These are phyloP conservation scores for Heliophila coronopifolia DNA, from an alignment of 441 rosid species.

Conservation along the genomic window DNA sequence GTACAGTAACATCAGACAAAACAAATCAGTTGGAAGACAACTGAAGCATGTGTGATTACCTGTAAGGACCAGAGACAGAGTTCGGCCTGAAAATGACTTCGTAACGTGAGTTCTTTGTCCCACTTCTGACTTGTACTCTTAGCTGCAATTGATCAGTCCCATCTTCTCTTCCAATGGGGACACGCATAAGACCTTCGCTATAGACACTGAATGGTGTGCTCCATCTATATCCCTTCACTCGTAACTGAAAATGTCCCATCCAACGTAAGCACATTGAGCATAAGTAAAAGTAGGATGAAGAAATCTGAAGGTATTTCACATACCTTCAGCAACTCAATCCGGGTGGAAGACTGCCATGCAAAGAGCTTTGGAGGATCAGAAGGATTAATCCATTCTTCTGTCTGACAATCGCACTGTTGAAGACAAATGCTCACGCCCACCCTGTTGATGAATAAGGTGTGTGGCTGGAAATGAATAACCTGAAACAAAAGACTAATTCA, in stretches of 20 bases:
- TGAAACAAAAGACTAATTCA: slow-evolving; percentile 34
- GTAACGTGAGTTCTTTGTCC: slow-evolving; percentile 78
- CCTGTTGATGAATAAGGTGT: slow-evolving; percentile 79
- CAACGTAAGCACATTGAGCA: slow-evolving; percentile 20
- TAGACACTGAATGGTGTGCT: slow-evolving; percentile 81
- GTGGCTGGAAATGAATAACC: slow-evolving; percentile 93
- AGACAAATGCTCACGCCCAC: slow-evolving; percentile 70
- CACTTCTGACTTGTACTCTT: slow-evolving; percentile 86
- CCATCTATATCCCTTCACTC: slow-evolving; percentile 77
- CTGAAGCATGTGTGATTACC: slow-evolving; percentile 39
- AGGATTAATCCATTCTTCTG: slow-evolving; percentile 80
- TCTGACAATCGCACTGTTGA: slow-evolving; percentile 81
- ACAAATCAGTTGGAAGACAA: slow-evolving; percentile 14
- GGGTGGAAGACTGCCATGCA: slow-evolving; percentile 66
- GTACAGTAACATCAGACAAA: slow-evolving; percentile 7
- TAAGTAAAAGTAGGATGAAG: neutral
- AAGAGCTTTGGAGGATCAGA: slow-evolving; percentile 79
- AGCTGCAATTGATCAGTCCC: slow-evolving; percentile 55
- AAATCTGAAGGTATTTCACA: slow-evolving; percentile 21
- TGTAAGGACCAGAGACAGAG: slow-evolving; percentile 86
- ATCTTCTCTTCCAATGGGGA: slow-evolving; percentile 49
- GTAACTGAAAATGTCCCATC: slow-evolving; percentile 42
- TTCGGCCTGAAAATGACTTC: slow-evolving; percentile 93
- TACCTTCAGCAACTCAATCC: slow-evolving; percentile 54
- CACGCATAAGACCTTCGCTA: slow-evolving; percentile 77